Percentiles rank a stretch among this genome's conserved stretches.
These are phyloP conservation scores for Suillus weaverae DNA, from an alignment of 768 basidiomycete genomes.

Conservation along the genomic window DNA sequence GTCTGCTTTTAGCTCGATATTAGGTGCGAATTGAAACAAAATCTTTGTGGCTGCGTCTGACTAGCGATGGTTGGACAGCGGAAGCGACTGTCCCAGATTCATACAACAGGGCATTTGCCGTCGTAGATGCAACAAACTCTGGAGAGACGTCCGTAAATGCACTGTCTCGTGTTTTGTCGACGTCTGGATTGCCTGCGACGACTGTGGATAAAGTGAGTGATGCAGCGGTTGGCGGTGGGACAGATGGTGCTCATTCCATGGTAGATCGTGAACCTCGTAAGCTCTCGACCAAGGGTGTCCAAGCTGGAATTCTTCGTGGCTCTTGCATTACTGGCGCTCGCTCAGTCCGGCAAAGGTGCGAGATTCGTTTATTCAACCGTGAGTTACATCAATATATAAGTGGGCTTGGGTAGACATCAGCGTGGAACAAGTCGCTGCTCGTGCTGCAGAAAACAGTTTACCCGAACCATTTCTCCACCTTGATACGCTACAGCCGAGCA, in stretches of 20 bases:
- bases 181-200: slow-evolving; percentile 76
- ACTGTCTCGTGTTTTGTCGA: slow-evolving; percentile 75
- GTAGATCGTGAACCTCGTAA: slow-evolving; percentile 89
- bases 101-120: slow-evolving; percentile 72
- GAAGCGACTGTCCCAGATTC: slow-evolving; percentile 79
- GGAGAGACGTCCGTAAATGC: slow-evolving; percentile 85
- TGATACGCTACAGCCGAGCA: slow-evolving; percentile 50
- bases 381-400: not conserved
- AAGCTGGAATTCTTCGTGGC: slow-evolving; percentile 92
- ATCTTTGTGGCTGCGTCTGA: not conserved
- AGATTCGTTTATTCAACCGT: slow-evolving; percentile 7
- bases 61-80: slow-evolving; percentile 41
- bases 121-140: slow-evolving; percentile 66
- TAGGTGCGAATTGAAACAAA: slow-evolving; percentile 43
- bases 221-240: slow-evolving; percentile 3
- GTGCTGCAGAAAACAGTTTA: slow-evolving; percentile 76
- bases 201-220: slow-evolving; percentile 73
- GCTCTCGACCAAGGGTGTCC: slow-evolving; percentile 76
- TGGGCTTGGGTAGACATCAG: slow-evolving; percentile 56
- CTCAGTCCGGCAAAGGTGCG: slow-evolving; percentile 78
- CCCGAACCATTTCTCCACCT: slow-evolving; percentile 75
- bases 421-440: slow-evolving; percentile 76
- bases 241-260: not conserved
- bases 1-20: slow-evolving; percentile 65
- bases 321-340: slow-evolving; percentile 81